Base-by-base conservation (phyloP, 306 rosid species). In the Abrus pulchellus region DNA sequence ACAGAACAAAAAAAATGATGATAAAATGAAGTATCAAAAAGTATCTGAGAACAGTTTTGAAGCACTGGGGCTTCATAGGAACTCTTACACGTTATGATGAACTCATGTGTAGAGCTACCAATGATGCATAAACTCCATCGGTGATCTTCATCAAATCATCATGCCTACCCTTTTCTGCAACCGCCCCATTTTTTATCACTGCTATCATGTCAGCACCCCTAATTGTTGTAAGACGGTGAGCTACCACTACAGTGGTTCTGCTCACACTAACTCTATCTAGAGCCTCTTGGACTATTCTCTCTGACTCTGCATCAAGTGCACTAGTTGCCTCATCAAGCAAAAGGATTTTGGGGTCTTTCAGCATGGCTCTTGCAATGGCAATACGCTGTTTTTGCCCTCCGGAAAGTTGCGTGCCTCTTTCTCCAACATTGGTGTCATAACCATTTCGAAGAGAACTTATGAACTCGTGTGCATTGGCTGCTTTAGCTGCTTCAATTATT, bases 361-460 rank as follows among this genome's bases (percentile, higher is more conserved):
- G 79, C 29, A 93, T 89, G 53, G 96, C 98, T 78, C 98, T 89
- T 2, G 98, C 96, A 43, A 95, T 93, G 84, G 94, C 93, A 7
- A 95, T 93, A 41, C 99, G 85, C 36, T 93, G 99, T 78, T 95
- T 95, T 56, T 95, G 99, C 3, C 99, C 99, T 33, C 98, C 99
- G 0, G 99, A 95, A 1, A 95, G 12, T 50, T 93, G 99, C 2
- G 90, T 85, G 36, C 99, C 98, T 81, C 97, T 88, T 76, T 95
- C 98, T 1, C 97, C 99, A 4, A 95, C 98, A 0, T 81, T 41
- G 3, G 98, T 90, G 45, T 90, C 92, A 68, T 89, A 91, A 27
- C 98, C 94, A 1, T 73, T 63, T 38, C 98, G 92, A 67, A 93
- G 80, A 33, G 94, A 84, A 3, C 90, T 86, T 79, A 95, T 88